Evolutionary conservation across 176 grass and related monocot genomes (phyloP), one percentile per base, ranked within the genome.

Genomic region (Musa itinerans): DNA sequence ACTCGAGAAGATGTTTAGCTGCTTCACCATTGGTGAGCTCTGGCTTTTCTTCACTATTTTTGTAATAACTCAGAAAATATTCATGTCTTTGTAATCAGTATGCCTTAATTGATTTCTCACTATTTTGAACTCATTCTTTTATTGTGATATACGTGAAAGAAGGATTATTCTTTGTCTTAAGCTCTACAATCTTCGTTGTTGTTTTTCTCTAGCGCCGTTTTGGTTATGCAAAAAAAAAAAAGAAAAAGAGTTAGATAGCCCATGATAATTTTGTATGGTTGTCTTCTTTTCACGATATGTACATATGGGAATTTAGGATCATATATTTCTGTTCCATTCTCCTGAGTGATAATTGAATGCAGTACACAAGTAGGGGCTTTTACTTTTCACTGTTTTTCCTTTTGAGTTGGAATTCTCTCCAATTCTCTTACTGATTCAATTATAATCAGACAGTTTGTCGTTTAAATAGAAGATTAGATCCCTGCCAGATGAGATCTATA

Each of bases 1-100:
- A 17, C 87, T 93, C 65, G 90, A 85, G 80, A 93, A 90, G 81
- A 89, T 93, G 90, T 93, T 93, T 75, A 87, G 57, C 69, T 80
- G 87, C 73, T 93, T 93, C 82, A 93, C 73, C 24, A 93, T 76
- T 1, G 87, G 87, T 93, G 76, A 89, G 84, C 81, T 86, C 43
- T 65, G 63, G 10, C 43, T 50, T 71, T 71, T 48, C 55, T 22
- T 25, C 17, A 7, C 22, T 57, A 3, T 69, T 11, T 20, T 10
- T 23, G 22, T 48, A 15, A 21, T 66, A 15, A 16, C 34, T 59
- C 54, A 1, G 11, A 20, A 52, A 61, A 77, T 19, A 63, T 65
- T 52, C 22, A 53, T 23, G 59, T 1, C 17, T 43, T 69, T 69
- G 15, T 69, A 25, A 69, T 9, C 29, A 50, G 9, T 70, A 11